Base-by-base conservation (phyloP, 2,329 filamentous ascomycete species). In the Pestalotiopsis sp. region DNA sequence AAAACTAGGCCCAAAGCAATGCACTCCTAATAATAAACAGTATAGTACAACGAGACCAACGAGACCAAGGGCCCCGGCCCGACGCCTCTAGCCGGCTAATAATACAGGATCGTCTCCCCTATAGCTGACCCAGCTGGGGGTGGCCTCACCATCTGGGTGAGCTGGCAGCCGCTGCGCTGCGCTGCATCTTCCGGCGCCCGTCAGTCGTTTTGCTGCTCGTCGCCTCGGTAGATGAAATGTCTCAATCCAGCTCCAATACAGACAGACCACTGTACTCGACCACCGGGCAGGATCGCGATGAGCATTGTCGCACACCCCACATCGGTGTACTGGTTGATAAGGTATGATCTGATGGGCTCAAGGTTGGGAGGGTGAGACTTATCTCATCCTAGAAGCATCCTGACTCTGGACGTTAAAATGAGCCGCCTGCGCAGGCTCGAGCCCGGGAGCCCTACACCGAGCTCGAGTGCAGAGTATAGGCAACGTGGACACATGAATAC, bases 321-420 rank as follows among this genome's bases (percentile, higher is more conserved):
- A 35, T 39, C 30, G 26, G 58, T 39, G 58, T 35, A 60, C 30
- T 35, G 30, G 20, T n/a, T 60, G 58, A 60, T 39, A 60, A 60
- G 58, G 58, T 60, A 60, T 60, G 58, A 60, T 60, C 26, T 60
- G 58, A 60, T 60, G 58, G 14, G 9, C 44, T n/a, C 58, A 60
- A 60, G 58, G 58, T 38, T 60, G 7, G 17, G 17, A n/a, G 44
- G 9, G 44, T 52, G 58, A 60, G 58, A 60, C 58, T 60, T 39
- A 39, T 60, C 58, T 60, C 58, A 60, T 30, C 17, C 30, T 26
- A 20, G 38, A 35, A 60, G 22, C n/a, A 39, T 35, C 14, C 58
- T 60, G 26, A n/a, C 30, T 35, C 20, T 52, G n/a, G 20, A n/a
- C 44, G 30, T 52, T 52, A 6, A n/a, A 52, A 52, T 52, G 44